These are phyloP conservation scores for Phytophthora nicotianae DNA, from an alignment of 352 stramenopile species.

Conservation along the genomic window DNA sequence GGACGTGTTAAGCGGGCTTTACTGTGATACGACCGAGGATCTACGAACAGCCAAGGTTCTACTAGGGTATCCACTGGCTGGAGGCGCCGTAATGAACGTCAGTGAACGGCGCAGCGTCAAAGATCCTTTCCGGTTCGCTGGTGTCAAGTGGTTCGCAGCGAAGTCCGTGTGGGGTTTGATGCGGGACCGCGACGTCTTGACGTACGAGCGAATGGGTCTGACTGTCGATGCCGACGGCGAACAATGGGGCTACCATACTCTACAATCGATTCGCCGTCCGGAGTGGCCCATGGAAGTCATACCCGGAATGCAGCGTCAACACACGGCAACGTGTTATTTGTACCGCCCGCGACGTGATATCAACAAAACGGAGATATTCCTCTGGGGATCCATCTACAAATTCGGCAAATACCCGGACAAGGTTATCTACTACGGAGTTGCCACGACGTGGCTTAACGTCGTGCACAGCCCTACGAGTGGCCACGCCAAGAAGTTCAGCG, in stretches of 20 bases:
- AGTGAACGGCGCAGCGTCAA: slow-evolving; percentile 27
- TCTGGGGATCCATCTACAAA: slow-evolving; percentile 41
- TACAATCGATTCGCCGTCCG: slow-evolving; percentile 36
- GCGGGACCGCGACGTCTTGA: slow-evolving; percentile 34
- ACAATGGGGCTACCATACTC: slow-evolving; percentile 35
- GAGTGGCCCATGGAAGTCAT: slow-evolving; percentile 40
- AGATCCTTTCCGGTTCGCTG: slow-evolving; percentile 37
- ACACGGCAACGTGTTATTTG: slow-evolving; percentile 36
- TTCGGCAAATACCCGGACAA: slow-evolving; percentile 35
- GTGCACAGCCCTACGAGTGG: slow-evolving; percentile 35
- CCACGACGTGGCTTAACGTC: slow-evolving; percentile 37
- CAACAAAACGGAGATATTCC: slow-evolving; percentile 41
- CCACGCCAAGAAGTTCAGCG: slow-evolving; percentile 41
- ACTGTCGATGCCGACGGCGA: slow-evolving; percentile 12
- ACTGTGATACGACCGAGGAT: slow-evolving; percentile 36
- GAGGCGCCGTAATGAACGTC: slow-evolving; percentile 30
- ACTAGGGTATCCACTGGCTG: slow-evolving; percentile 28
- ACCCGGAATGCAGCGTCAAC: slow-evolving; percentile 26
- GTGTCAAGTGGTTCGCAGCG: slow-evolving; percentile 41
- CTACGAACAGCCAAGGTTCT: slow-evolving; percentile 28
- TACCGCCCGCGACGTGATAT: slow-evolving; percentile 27
- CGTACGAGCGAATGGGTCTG: slow-evolving; percentile 41
- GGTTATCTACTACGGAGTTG: slow-evolving; percentile 41
- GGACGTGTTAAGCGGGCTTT: slow-evolving; percentile 41
- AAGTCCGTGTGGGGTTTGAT: slow-evolving; percentile 28